A percentile compares a stretch with the other conserved stretches of the same genome.
These are phyloP conservation scores for Peronospora destructor DNA, from an alignment of 352 stramenopile species.

Conservation along the genomic window DNA sequence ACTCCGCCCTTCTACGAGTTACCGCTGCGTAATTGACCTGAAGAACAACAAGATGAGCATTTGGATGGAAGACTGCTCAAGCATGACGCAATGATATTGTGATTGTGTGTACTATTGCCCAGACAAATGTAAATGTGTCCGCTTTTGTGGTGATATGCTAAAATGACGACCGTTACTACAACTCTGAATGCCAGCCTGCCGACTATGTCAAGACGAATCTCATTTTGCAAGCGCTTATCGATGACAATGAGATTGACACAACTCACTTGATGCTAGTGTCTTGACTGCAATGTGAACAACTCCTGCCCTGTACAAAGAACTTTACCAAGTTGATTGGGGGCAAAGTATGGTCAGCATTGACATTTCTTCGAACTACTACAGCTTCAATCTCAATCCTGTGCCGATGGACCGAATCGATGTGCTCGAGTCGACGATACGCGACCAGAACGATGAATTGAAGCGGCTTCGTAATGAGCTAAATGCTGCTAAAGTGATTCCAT, in stretches of 20 bases:
- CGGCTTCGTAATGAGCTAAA: neutral
- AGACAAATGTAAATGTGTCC: no score
- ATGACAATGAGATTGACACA: neutral
- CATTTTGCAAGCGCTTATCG: neutral
- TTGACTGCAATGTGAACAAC: neutral
- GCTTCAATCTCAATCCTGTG: slow-evolving; percentile 6
- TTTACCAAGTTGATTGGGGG: slow-evolving; percentile 3
- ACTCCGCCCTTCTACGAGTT: neutral
- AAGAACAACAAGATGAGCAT: slow-evolving; percentile 9
- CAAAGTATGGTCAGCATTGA: slow-evolving; percentile 8
- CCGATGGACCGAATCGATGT: slow-evolving; percentile 9
- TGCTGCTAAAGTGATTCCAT: neutral
- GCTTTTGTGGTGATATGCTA: neutral
- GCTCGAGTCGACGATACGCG: slow-evolving; percentile 15
- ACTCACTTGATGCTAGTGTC: neutral
- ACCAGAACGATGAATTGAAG: slow-evolving; percentile 5
- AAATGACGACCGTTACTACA: slow-evolving; percentile 10
- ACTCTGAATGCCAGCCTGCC: slow-evolving; percentile 1
- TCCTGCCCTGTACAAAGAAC: neutral
- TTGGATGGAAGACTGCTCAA: slow-evolving; percentile 12
- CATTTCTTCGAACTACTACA: slow-evolving; percentile 1
- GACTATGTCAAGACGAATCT: slow-evolving; percentile 10
- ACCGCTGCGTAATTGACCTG: slow-evolving; percentile 5
- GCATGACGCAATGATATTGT: slow-evolving; percentile 14
- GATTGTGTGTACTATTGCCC: neutral